A percentile compares a stretch with the other conserved stretches of the same genome.
phyloP scores from a whole-genome alignment of 192 early-diverging fungal species.

The Linderina pennispora region DNA sequence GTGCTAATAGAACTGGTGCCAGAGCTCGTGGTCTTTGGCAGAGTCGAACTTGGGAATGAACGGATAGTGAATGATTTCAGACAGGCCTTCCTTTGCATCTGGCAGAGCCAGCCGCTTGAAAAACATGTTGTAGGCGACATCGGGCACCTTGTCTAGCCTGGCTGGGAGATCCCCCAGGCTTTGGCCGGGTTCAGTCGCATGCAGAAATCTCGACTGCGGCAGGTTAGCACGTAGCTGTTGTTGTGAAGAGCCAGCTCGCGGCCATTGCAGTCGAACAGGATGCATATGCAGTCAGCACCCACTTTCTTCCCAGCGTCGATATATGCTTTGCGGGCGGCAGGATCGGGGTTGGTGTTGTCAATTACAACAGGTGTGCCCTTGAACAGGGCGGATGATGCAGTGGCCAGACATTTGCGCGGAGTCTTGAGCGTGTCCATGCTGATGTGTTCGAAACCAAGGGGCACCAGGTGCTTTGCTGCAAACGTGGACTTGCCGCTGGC shows the following conservation, averaged over 20 bases:
- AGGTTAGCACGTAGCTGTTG: conserved; percentile 59
- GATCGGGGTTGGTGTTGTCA: conserved; percentile 77
- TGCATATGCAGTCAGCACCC: conserved; percentile 14
- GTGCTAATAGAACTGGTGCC: conserved; percentile 29
- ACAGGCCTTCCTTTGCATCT: conserved; percentile 14
- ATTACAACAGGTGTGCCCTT: conserved; percentile 61
- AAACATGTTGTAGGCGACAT: conserved; percentile 35
- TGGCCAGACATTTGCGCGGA: conserved; percentile 64
- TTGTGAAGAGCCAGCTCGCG: conserved; percentile 76
- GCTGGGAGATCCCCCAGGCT: conserved; percentile 1
- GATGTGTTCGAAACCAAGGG: conserved; percentile 62
- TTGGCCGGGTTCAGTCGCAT: too few species aligned
- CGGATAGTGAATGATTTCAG: conserved; percentile 9
- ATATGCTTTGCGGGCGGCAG: conserved; percentile 55
- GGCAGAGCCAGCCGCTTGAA: conserved; percentile 34
- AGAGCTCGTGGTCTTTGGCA: conserved; percentile 19
- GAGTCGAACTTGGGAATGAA: conserved; percentile 28
- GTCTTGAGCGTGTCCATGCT: conserved; percentile 83
- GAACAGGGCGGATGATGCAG: conserved; percentile 47
- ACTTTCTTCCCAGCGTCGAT: conserved; percentile 52
- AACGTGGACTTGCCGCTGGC: conserved; percentile 83
- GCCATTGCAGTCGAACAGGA: conserved; percentile 54
- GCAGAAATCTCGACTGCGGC: conserved; percentile 28
- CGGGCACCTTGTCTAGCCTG: conserved; percentile 14
- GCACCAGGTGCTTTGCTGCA: conserved; percentile 53